Evolutionary conservation across 441 rosid species (phyloP), one percentile per base, ranked within the genome.

Genomic region (Monsonia emarginata): DNA sequence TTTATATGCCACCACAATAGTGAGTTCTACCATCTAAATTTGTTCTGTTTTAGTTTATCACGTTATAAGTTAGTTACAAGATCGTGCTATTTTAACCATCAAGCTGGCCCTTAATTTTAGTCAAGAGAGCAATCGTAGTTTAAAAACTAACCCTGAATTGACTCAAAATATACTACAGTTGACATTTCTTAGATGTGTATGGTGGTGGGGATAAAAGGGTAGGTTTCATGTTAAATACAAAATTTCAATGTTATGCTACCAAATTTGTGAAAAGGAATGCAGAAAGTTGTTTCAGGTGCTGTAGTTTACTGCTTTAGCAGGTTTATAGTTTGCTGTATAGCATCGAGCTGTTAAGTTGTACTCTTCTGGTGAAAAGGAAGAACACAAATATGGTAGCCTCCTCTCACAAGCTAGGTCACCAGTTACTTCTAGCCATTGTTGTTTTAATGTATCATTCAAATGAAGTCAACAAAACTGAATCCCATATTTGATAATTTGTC

Each of bases 1-100:
- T 91, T 72, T 72, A 91, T 91, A 68, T 91, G 99, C 75, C 99
- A 94, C 79, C 89, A 88, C 80, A 91, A 94, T 63, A 91, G 97
- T 94, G 67, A 56, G 84, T 77, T 44, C 31, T 61, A 31, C 50
- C 42, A 16, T 58, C 9, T 25, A 14, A 10, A 59, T 40, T 3
- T 48, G 4, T 24, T 62, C 27, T 11, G 42, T 34, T 30, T 44
- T 44, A 44, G 38, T 32, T 32, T 34, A 44, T 14, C 27, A 52
- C 31, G n/a, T n/a, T 6, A n/a, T 54, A 2, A 61, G 10, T 30
- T 14, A 31, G 69, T 66, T 61, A 22, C 34, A 52, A 5, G 61
- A 16, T 52, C 13, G 58, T 18, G 14, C 28, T 5, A 32, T 70
- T 52, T 21, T n/a, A 61, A 6, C 28, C 13, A 32, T 13, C 30